These are phyloP conservation scores for Talaromyces amestolkiae DNA, from an alignment of 2,329 filamentous ascomycete species.

Conservation along the genomic window DNA sequence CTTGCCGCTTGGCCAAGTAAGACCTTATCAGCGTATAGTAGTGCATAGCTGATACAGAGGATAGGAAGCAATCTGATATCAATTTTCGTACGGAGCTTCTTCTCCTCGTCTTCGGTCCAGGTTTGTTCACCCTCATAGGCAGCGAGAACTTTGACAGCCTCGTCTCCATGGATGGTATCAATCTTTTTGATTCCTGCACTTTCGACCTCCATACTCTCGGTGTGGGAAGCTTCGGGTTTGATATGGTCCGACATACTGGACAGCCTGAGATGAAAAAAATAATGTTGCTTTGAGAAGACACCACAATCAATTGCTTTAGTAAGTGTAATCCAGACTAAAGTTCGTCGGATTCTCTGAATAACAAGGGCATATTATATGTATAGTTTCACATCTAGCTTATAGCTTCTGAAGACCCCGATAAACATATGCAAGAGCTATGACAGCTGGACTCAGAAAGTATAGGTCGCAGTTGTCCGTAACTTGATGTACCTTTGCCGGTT, in stretches of 20 bases:
- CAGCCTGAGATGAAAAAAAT: not conserved
- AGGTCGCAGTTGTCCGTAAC: not conserved
- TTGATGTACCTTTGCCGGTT: not conserved
- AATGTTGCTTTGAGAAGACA: not conserved
- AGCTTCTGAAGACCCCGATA: not conserved
- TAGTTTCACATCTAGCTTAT: not conserved
- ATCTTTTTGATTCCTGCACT: not conserved
- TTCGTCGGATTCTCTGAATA: not conserved
- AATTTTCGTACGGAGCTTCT: not conserved
- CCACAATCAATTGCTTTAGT: not conserved
- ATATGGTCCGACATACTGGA: not conserved
- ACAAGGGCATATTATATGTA: not conserved
- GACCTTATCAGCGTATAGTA: slow-evolving; percentile 1
- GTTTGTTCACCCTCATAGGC: slow-evolving; percentile 3
- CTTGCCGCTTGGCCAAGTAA: slow-evolving; percentile 1
- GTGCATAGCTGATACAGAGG: not conserved
- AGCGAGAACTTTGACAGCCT: slow-evolving; percentile 3
- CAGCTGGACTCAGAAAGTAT: not conserved
- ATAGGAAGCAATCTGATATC: not conserved
- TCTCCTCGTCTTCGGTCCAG: slow-evolving; percentile 6
- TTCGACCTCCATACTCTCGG: not conserved
- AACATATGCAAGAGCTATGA: not conserved
- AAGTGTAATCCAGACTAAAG: not conserved
- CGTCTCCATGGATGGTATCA: slow-evolving; percentile 3
- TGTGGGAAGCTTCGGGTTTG: not conserved